These are phyloP conservation scores for Fusarium solani-melongenae DNA, from an alignment of 2,329 filamentous ascomycete genomes.

Conservation along the genomic window DNA sequence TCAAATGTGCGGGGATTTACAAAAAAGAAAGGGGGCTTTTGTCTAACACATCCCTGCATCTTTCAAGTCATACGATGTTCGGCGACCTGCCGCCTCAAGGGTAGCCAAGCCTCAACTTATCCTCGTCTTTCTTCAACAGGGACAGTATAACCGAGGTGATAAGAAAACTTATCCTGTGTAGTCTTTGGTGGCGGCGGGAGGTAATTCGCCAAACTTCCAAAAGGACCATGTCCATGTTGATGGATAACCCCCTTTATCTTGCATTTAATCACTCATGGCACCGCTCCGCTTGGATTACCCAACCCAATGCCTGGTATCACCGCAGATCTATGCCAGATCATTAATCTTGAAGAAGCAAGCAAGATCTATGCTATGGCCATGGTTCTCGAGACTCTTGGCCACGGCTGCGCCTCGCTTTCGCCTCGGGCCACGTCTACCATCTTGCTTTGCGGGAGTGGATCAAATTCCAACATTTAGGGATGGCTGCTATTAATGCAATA, in stretches of 20 bases:
- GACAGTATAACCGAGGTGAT: neutral
- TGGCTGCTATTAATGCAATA: neutral
- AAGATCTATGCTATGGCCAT: neutral
- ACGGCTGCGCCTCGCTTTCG: neutral
- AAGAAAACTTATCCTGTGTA: neutral
- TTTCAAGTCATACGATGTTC: neutral
- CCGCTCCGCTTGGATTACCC: neutral
- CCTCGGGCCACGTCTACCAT: neutral
- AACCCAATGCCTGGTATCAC: neutral
- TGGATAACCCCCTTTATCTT: neutral
- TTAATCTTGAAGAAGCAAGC: neutral
- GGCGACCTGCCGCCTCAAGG: neutral
- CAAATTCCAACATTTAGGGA: neutral
- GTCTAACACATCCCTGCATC: neutral
- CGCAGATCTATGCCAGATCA: conserved; percentile 1
- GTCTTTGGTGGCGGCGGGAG: neutral
- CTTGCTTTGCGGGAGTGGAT: neutral
- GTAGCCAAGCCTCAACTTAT: neutral
- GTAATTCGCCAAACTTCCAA: neutral
- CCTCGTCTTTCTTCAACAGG: neutral
- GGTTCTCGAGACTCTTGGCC: neutral
- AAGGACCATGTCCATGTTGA: neutral
- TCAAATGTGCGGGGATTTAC: neutral
- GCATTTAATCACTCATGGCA: neutral
- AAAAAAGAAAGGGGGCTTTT: neutral